These are phyloP conservation scores for Melampsora abietis-canadensis DNA, from an alignment of 1,284 basidiomycete species.

Conservation along the genomic window DNA sequence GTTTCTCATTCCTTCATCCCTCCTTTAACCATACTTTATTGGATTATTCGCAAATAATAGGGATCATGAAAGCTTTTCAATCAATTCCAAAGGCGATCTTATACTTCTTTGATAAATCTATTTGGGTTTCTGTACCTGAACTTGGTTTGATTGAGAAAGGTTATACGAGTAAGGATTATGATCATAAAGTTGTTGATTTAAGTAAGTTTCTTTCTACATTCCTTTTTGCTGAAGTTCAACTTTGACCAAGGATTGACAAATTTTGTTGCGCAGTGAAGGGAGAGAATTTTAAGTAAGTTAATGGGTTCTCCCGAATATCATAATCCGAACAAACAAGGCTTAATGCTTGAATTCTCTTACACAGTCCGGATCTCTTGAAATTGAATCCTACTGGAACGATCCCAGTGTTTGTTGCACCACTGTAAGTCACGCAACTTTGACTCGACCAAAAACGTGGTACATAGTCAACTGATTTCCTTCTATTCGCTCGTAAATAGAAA, in stretches of 20 bases:
- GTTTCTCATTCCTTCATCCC: no score
- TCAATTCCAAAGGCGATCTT: not conserved
- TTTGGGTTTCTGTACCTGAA: constrained; percentile 4
- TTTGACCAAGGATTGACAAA: not conserved
- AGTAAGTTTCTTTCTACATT: not conserved
- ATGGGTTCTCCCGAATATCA: not conserved
- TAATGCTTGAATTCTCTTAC: not conserved
- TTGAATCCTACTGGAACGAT: not conserved
- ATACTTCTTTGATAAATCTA: not conserved
- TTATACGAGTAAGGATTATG: not conserved
- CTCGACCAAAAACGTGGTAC: no score
- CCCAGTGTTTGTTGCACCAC: not conserved
- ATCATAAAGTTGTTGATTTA: not conserved
- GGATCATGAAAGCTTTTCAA: no score
- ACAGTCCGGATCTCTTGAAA: not conserved
- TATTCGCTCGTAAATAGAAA: not conserved
- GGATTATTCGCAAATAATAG: no score
- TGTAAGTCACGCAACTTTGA: not conserved
- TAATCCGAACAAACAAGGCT: not conserved
- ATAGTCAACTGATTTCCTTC: no score
- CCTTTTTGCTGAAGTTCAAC: not conserved
- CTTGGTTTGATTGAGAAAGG: constrained; percentile 6
- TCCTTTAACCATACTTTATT: no score
- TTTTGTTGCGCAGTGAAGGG: not conserved
- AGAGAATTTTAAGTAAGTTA: not conserved